Percentiles rank a stretch among this genome's conserved stretches.
Conservation (phyloP, 768 basidiomycete genomes). For the Leccinum uliginosum region DNA sequence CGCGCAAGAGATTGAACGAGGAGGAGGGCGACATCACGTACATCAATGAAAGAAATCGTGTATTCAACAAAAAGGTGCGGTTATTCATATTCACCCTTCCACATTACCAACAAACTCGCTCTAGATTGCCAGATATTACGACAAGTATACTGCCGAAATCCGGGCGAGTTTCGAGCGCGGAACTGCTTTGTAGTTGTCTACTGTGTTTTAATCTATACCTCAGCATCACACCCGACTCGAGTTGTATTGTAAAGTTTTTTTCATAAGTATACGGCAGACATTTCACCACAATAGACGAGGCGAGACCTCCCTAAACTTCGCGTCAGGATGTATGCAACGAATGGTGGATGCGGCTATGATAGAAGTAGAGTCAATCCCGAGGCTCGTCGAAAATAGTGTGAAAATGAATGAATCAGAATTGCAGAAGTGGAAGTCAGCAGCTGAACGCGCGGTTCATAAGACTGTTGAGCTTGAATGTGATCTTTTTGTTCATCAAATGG, state of each 20-base stretch:
- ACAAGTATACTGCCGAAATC: conserved; percentile 96
- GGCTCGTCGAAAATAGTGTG: neutral
- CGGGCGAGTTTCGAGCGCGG: conserved; percentile 97
- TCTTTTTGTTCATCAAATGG: conserved; percentile 34
- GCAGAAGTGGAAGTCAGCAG: conserved; percentile 40
- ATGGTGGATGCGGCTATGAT: neutral
- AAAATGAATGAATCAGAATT: conserved; percentile 35
- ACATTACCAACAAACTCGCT: neutral
- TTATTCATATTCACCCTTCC: neutral
- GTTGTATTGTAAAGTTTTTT: conserved; percentile 5
- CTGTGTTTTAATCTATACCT: conserved; percentile 9
- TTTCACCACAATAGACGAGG: neutral
- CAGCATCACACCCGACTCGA: conserved; percentile 3
- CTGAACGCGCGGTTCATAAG: conserved; percentile 37
- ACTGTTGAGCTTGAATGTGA: conserved; percentile 51
- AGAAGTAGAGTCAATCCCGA: neutral
- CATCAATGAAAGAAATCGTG: conserved; percentile 97
- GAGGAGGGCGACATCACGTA: conserved; percentile 96
- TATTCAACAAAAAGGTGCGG: conserved; percentile 93
- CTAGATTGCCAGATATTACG: conserved; percentile 91
- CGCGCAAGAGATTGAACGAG: conserved; percentile 84
- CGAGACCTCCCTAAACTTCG: neutral
- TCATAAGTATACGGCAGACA: conserved; percentile 2
- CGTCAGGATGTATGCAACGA: neutral
- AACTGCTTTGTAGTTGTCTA: conserved; percentile 63